Evolutionary conservation across 2,329 filamentous ascomycete genomes (phyloP).

Genomic region (Scortechinia acanthostroma): DNA sequence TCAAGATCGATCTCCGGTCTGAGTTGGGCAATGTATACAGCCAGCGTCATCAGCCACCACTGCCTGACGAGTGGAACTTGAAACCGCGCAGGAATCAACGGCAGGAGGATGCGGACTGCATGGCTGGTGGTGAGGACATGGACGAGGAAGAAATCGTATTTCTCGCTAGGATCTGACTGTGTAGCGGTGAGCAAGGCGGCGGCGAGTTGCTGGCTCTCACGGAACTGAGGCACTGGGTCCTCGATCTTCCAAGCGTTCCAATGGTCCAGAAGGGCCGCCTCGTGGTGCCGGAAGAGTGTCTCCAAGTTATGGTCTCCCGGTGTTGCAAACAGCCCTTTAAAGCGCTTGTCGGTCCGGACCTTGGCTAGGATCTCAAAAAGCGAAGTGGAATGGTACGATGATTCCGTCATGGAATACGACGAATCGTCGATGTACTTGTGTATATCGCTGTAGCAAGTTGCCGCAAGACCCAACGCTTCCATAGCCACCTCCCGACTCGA

Average conservation of each 20-base stretch:
- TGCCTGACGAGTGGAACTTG: slow-evolving; percentile 49
- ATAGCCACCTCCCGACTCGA: slow-evolving; percentile 56
- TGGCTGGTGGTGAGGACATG: slow-evolving; percentile 58
- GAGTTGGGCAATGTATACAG: slow-evolving; percentile 51
- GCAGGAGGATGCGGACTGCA: slow-evolving; percentile 54
- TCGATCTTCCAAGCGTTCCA: slow-evolving; percentile 34
- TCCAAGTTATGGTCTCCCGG: slow-evolving; percentile 38
- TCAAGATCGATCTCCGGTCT: slow-evolving; percentile 43
- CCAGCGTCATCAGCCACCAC: slow-evolving; percentile 56
- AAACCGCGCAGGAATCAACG: slow-evolving; percentile 43
- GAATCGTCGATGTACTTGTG: neutral
- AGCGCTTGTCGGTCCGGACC: slow-evolving; percentile 42
- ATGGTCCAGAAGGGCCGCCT: slow-evolving; percentile 48
- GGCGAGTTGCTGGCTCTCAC: neutral
- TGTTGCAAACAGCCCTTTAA: slow-evolving; percentile 41
- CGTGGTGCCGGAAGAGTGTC: slow-evolving; percentile 39
- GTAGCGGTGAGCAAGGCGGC: neutral
- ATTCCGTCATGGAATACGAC: slow-evolving; percentile 9
- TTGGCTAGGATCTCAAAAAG: slow-evolving; percentile 41
- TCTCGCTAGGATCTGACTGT: slow-evolving; percentile 7
- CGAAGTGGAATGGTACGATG: slow-evolving; percentile 26
- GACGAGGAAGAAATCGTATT: slow-evolving; percentile 58
- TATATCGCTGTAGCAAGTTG: neutral
- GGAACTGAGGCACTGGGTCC: slow-evolving; percentile 4
- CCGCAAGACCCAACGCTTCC: slow-evolving; percentile 48